Percentiles rank a stretch among this genome's conserved stretches.
Evolutionary conservation across 495 filamentous ascomycete species (phyloP).

Genomic region (Astrothelium subdiscretum): DNA sequence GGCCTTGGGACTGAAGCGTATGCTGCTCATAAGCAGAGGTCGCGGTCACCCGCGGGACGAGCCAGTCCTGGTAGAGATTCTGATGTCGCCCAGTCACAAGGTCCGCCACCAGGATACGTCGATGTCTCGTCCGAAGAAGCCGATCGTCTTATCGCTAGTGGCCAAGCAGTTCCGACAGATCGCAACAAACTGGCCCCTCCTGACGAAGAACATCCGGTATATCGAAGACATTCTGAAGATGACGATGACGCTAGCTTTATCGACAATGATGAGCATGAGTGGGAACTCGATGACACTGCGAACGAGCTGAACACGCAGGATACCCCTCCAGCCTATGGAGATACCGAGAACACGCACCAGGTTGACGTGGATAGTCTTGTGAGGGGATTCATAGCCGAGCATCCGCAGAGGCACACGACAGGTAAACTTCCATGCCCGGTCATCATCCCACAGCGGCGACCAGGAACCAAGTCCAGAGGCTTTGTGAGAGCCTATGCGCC

Average conservation of each 20-base stretch:
- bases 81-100: not conserved
- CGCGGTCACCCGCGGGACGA: conserved; percentile 13
- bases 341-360: not conserved
- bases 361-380: conserved; percentile 9
- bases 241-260: conserved; percentile 9
- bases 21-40: conserved; percentile 28
- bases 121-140: conserved; percentile 1
- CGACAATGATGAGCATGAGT: conserved; percentile 35
- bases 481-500: conserved; percentile 44
- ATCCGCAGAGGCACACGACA: not conserved
- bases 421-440: conserved; percentile 30
- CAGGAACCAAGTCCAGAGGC: conserved; percentile 30
- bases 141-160: conserved; percentile 8
- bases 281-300: conserved; percentile 43
- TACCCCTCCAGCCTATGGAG: not conserved
- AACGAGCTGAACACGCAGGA: conserved; percentile 9
- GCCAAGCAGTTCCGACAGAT: conserved; percentile 7
- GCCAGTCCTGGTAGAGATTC: not conserved
- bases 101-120: conserved; percentile 17
- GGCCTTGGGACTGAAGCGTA: conserved; percentile 36
- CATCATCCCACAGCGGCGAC: conserved; percentile 39
- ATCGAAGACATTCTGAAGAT: not conserved
- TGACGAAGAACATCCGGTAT: not conserved
- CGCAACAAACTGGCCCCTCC: conserved; percentile 7
- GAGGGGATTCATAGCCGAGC: conserved; percentile 12